Percentiles rank a stretch among this genome's conserved stretches.
Evolutionary conservation across 352 stramenopile species (phyloP).

Genomic region (Phytophthora rubi): DNA sequence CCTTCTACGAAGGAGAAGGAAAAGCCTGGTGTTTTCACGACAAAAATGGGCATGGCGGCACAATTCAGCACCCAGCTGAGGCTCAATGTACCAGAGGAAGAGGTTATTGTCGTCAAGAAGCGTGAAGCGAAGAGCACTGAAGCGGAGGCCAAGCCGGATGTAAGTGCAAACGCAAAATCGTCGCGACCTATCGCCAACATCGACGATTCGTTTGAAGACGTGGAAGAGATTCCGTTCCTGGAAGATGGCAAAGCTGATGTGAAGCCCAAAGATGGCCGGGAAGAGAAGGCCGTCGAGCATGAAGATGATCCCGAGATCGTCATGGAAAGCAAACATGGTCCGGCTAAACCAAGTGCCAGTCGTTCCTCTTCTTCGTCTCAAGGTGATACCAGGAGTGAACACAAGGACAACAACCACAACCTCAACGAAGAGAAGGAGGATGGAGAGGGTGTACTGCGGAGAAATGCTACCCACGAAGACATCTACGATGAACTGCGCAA

Average conservation of each 20-base stretch:
- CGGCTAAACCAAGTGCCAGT: slow-evolving; percentile 28
- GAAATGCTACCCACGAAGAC: slow-evolving; percentile 46
- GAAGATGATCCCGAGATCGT: slow-evolving; percentile 66
- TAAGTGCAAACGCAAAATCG: slow-evolving; percentile 28
- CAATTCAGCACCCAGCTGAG: slow-evolving; percentile 60
- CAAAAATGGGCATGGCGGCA: slow-evolving; percentile 52
- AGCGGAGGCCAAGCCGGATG: slow-evolving; percentile 19
- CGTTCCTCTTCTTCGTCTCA: not conserved
- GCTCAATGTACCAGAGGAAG: slow-evolving; percentile 70
- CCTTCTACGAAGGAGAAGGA: slow-evolving; percentile 21
- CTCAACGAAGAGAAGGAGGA: slow-evolving; percentile 37
- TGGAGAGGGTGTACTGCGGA: slow-evolving; percentile 21
- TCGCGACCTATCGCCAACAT: slow-evolving; percentile 28
- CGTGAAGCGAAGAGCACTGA: slow-evolving; percentile 48
- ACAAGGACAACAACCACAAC: slow-evolving; percentile 24
- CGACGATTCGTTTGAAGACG: slow-evolving; percentile 76
- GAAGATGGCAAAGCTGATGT: slow-evolving; percentile 58
- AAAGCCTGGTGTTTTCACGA: slow-evolving; percentile 32
- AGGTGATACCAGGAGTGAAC: slow-evolving; percentile 30
- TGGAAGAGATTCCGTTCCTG: slow-evolving; percentile 83
- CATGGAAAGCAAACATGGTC: slow-evolving; percentile 60
- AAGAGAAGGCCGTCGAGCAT: slow-evolving; percentile 29
- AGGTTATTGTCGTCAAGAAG: slow-evolving; percentile 76
- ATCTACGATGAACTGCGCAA: slow-evolving; percentile 69
- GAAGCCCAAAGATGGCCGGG: slow-evolving; percentile 32